These are phyloP conservation scores for Hyaloscypha bicolor DNA, from an alignment of 495 filamentous ascomycete genomes.

Conservation along the genomic window DNA sequence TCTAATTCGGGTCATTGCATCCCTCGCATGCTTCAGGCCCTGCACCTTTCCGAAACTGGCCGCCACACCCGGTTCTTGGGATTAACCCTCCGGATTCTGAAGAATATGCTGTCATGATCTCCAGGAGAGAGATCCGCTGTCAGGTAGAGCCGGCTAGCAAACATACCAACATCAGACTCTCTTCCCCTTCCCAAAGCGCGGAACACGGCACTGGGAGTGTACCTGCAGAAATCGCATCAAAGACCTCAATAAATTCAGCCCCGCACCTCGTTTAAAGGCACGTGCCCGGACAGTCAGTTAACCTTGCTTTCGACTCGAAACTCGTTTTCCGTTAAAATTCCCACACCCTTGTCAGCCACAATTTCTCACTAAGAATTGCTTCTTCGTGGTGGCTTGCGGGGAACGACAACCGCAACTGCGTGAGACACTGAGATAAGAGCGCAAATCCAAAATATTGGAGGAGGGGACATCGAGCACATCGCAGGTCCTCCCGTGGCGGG, in stretches of 20 bases:
- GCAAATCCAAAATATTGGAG: neutral
- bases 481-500: neutral
- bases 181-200: neutral
- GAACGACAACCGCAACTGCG: neutral
- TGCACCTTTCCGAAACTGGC: neutral
- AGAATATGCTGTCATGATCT: neutral
- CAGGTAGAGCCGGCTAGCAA: neutral
- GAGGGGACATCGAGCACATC: neutral
- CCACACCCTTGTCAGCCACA: neutral
- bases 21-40: neutral
- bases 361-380: neutral
- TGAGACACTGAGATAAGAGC: neutral
- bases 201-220: neutral
- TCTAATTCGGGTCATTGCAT: neutral
- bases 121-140: neutral
- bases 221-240: neutral
- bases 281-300: neutral
- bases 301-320: too few species aligned
- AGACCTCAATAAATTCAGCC: neutral
- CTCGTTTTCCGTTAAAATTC: too few species aligned
- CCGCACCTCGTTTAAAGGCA: neutral
- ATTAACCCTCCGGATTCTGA: neutral
- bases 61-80: neutral
- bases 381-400: conserved; percentile 5
- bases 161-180: neutral